These are phyloP conservation scores for Chalaropsis thielavioides DNA, from an alignment of 2,329 filamentous ascomycete genomes.

Conservation along the genomic window DNA sequence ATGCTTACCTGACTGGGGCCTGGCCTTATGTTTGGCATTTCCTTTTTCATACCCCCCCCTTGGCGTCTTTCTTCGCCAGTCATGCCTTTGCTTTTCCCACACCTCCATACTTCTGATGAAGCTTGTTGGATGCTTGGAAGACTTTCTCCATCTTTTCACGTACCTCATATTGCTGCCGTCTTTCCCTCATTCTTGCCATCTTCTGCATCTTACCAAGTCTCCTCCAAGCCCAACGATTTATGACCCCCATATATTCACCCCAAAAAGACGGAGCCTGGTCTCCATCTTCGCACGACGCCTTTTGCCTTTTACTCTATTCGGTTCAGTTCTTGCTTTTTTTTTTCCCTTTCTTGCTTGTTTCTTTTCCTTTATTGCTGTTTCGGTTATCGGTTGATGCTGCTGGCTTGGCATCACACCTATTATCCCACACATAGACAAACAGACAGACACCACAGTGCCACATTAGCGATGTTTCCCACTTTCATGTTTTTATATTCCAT, in stretches of 20 bases:
- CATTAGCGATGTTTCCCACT: background rate
- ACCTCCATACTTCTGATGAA: background rate
- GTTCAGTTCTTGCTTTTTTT: background rate
- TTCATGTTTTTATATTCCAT: background rate
- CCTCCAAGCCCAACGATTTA: constrained; percentile 2
- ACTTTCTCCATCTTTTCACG: background rate
- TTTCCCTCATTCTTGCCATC: background rate
- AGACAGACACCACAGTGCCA: background rate
- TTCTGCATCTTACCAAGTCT: background rate
- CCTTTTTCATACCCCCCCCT: background rate
- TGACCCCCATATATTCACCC: background rate
- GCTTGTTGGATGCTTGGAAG: background rate
- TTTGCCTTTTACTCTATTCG: background rate
- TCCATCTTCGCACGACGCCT: background rate
- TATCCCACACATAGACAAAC: background rate
- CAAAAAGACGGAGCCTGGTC: background rate
- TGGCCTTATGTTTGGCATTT: constrained; percentile 1
- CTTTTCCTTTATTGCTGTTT: background rate
- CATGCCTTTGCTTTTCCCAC: background rate
- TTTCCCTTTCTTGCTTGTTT: background rate
- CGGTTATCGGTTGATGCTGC: background rate
- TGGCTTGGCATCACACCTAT: background rate
- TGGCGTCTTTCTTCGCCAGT: background rate
- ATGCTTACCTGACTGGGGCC: background rate
- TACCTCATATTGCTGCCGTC: background rate